These are phyloP conservation scores for Verticillium longisporum DNA, from an alignment of 2,329 filamentous ascomycete genomes.

Conservation along the genomic window DNA sequence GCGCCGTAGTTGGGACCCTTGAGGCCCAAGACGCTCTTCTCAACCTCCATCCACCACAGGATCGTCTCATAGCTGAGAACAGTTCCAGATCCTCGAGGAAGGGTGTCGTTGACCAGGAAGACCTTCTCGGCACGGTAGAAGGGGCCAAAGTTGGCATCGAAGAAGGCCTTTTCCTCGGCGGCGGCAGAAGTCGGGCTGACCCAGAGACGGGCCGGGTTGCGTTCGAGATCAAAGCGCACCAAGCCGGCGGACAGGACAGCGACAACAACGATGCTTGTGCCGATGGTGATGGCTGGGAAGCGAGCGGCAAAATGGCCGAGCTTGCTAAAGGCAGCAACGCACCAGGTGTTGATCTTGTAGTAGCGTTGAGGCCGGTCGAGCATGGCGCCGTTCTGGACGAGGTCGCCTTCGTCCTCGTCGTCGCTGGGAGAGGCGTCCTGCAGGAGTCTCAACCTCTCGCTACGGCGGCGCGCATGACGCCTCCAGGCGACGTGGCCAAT, in stretches of 20 bases:
- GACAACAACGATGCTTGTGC: conserved; percentile 66
- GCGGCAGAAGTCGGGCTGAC: conserved; percentile 91
- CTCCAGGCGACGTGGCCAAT: conserved; percentile 71
- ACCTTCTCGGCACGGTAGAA: conserved; percentile 93
- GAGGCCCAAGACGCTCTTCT: conserved; percentile 66
- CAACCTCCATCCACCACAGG: conserved; percentile 89
- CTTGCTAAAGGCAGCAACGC: conserved; percentile 72
- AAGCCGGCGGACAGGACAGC: conserved; percentile 78
- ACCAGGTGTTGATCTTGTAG: conserved; percentile 78
- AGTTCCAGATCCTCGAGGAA: conserved; percentile 55
- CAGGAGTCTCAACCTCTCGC: conserved; percentile 76
- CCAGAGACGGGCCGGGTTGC: conserved; percentile 86
- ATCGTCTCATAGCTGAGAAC: conserved; percentile 86
- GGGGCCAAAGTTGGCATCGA: conserved; percentile 86
- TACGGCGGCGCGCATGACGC: conserved; percentile 66
- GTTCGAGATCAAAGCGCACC: conserved; percentile 84
- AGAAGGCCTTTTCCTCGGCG: conserved; percentile 88
- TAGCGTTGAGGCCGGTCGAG: conserved; percentile 71
- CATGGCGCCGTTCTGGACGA: conserved; percentile 69
- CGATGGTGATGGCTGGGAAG: conserved; percentile 80
- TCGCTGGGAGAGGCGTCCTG: conserved; percentile 81
- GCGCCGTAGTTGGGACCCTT: conserved; percentile 63
- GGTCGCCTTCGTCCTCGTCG: conserved; percentile 88
- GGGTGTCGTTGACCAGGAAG: conserved; percentile 86
- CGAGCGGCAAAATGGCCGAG: conserved; percentile 75